Base-by-base conservation (phyloP, 2,329 filamentous ascomycete species). In the Colletotrichum brevisporum region DNA sequence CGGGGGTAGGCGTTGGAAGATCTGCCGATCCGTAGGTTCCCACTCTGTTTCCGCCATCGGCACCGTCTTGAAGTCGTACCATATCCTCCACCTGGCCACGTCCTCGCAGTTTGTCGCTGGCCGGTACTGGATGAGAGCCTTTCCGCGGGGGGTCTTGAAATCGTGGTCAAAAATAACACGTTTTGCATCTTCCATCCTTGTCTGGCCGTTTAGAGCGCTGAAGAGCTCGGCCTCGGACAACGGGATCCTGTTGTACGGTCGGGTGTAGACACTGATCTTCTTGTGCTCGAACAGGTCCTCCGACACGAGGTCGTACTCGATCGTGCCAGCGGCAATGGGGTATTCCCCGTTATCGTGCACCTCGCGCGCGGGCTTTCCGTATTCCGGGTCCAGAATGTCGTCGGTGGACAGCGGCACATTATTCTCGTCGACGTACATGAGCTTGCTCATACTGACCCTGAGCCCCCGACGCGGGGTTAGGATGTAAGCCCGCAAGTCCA, bases 41-140 rank as follows among this genome's bases (percentile, higher is more conserved):
- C 62, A 64, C 1, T 6, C 12, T 2, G 36, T 12, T n/a, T 26
- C 45, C 5, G 21, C n/a, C 13, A 26, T 31, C 2, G 47, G 15
- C 26, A 36, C 12, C 13, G 27, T 24, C 15, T 26, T 21, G 9
- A n/a, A 3, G 43, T 64, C 62, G 6, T 26, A 24, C 43, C 45
- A 64, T 5, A 39, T 24, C 13, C 62, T 54, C 62, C 24, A 31
- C 31, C 47, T n/a, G 12, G 62, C 62, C 9, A 27, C 31, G 5
- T 39, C 45, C 12, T 41, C 41, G 36, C 62, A 64, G 5, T 21
- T 18, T 8, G 43, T 31, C 6, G 62, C 62, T 12, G 62, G 62
- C 13, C 41, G 21, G 54, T 64, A 64, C 45, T 64, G 62, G 5
- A 64, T 13, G 12, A 59, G n/a, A 4, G 47, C 26, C 26, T 64